Percentiles rank a stretch among this genome's conserved stretches.
Evolutionary conservation across 1,284 basidiomycete genomes (phyloP).

Genomic region (Spongispora temasekensis): DNA sequence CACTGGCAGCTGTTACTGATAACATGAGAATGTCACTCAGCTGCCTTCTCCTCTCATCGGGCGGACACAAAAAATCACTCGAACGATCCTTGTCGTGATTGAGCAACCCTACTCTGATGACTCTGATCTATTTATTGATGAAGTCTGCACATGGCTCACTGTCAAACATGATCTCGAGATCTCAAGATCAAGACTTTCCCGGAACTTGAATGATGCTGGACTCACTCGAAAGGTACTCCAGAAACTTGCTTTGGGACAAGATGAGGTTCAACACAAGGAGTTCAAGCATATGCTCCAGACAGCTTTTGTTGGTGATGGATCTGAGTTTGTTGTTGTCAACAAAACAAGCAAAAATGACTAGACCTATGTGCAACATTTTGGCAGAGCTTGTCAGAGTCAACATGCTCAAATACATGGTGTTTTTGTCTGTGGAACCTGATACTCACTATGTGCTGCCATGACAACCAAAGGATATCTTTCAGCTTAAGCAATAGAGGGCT

Average conservation of each 20-base stretch:
- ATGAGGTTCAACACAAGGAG: background rate
- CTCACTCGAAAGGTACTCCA: background rate
- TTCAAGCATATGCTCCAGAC: background rate
- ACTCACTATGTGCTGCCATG: constrained; percentile 10
- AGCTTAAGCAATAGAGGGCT: too few species aligned
- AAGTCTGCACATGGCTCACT: constrained; percentile 1
- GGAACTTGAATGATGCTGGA: background rate
- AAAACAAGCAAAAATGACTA: constrained; percentile 30
- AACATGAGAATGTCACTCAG: background rate
- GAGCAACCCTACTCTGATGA: background rate
- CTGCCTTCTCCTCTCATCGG: background rate
- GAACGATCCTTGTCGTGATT: background rate
- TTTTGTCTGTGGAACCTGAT: constrained; percentile 21
- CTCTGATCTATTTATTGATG: background rate
- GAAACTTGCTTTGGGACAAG: background rate
- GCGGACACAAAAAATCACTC: background rate
- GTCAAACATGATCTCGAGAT: background rate
- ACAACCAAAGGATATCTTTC: constrained; percentile 8
- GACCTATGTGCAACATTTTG: constrained; percentile 5
- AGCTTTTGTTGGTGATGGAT: constrained; percentile 16
- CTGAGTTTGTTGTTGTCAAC: constrained; percentile 26
- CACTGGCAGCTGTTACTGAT: background rate
- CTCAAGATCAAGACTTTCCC: background rate
- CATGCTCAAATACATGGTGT: constrained; percentile 18
- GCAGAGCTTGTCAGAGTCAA: constrained; percentile 2